Evolutionary conservation across 148 eudicot genomes (phyloP).

Genomic region (Camellia sinensis): DNA sequence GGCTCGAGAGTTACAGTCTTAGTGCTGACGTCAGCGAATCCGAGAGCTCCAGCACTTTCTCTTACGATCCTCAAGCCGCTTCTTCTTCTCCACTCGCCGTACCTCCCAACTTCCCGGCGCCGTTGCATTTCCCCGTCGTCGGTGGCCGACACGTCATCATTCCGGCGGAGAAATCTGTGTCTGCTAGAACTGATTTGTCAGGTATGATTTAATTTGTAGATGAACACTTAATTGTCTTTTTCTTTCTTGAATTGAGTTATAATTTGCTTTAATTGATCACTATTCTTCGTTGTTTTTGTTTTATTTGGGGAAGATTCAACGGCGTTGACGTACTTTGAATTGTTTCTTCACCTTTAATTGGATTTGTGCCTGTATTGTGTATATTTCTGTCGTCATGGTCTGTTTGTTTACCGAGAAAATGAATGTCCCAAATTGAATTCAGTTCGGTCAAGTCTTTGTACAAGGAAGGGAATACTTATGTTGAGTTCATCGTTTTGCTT

Average conservation of each 20-base stretch:
- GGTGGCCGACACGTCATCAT: not conserved
- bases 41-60: slow-evolving; percentile 13
- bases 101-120: not conserved
- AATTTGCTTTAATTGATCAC: not conserved
- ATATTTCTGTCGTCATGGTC: not conserved
- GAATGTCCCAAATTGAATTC: not conserved
- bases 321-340: not conserved
- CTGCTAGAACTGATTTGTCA: not conserved
- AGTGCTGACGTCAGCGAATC: slow-evolving; percentile 23
- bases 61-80: slow-evolving; percentile 9
- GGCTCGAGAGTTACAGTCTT: slow-evolving; percentile 14
- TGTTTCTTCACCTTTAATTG: not conserved
- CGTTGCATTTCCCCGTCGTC: not conserved
- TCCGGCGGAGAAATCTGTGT: not conserved
- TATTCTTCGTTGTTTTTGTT: not conserved
- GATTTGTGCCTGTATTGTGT: not conserved
- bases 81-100: slow-evolving; percentile 16
- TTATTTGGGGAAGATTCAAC: not conserved
- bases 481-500: not conserved
- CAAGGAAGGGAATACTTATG: no score
- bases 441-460: not conserved
- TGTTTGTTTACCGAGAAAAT: not conserved
- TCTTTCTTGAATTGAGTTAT: not conserved
- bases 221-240: not conserved
- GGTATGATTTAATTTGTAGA: not conserved